These are phyloP conservation scores for Penicillium coprophilum DNA, from an alignment of 495 filamentous ascomycete species.

Conservation along the genomic window DNA sequence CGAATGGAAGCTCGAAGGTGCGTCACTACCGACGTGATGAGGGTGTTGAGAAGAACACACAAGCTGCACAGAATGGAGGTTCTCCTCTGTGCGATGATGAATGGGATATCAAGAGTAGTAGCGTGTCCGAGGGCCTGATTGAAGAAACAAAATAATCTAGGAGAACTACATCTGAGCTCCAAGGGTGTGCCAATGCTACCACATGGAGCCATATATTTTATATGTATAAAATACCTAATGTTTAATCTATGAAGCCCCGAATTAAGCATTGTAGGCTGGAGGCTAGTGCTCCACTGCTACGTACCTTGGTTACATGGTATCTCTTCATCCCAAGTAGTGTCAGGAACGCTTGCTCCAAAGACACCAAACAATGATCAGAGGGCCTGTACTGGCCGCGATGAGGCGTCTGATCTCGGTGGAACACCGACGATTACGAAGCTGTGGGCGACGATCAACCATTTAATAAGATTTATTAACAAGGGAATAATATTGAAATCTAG, in stretches of 20 bases:
- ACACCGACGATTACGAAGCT: neutral
- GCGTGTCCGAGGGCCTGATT: neutral
- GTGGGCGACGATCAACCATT: neutral
- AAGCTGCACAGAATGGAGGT: neutral
- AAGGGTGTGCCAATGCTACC: neutral
- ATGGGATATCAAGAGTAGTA: neutral
- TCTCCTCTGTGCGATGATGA: neutral
- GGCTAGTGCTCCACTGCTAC: neutral
- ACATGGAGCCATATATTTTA: neutral
- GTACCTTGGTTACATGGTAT: too few relatives aligned
- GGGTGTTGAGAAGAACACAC: constrained; percentile 15
- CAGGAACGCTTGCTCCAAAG: neutral
- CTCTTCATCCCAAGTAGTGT: too few relatives aligned
- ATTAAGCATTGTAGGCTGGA: neutral
- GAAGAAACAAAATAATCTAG: neutral
- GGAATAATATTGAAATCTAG: neutral
- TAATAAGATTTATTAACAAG: neutral
- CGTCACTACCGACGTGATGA: constrained; percentile 19
- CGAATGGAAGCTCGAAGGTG: constrained; percentile 31
- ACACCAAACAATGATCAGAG: neutral
- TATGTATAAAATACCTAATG: neutral
- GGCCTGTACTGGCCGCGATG: neutral
- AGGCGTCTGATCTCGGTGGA: neutral
- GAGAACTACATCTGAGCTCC: neutral
- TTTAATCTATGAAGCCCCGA: neutral